Percentiles rank a stretch among this genome's conserved stretches.
Evolutionary conservation across 768 basidiomycete species (phyloP).

Genomic region (Phanerochaete carnosa): DNA sequence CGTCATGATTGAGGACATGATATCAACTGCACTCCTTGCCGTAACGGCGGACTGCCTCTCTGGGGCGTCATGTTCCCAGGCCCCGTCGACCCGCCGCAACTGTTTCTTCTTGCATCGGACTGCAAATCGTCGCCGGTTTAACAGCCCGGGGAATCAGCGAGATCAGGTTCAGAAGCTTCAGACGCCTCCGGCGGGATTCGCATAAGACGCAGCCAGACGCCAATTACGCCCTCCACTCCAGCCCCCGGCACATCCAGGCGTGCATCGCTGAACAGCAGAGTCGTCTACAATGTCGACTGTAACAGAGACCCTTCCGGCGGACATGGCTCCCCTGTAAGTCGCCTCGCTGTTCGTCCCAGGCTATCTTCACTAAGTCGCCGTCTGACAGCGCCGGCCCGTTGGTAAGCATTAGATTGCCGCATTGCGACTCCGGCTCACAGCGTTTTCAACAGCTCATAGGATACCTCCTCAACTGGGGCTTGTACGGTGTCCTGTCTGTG

Average conservation of each 20-base stretch:
- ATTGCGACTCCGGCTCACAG: neutral
- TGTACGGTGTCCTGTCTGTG: conserved; percentile 13
- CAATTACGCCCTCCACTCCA: too few species aligned
- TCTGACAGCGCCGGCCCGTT: neutral
- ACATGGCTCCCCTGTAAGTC: neutral
- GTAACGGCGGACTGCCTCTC: too few species aligned
- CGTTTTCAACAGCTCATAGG: conserved; percentile 6
- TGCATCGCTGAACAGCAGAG: neutral
- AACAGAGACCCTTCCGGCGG: neutral
- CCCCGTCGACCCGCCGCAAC: too few species aligned
- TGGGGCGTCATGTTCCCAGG: too few species aligned
- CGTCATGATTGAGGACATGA: too few species aligned
- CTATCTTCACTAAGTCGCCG: neutral
- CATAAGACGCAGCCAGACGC: too few species aligned
- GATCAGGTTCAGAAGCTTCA: too few species aligned
- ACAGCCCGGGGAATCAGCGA: too few species aligned
- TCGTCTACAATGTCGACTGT: neutral
- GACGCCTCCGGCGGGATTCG: too few species aligned
- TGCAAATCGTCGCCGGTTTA: too few species aligned
- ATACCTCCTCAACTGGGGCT: conserved; percentile 25
- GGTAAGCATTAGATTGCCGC: neutral
- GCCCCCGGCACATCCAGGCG: neutral
- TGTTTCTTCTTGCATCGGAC: too few species aligned
- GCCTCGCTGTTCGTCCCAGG: neutral
- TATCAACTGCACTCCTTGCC: too few species aligned